Conservation (phyloP, 306 rosid genomes). For the Carpinus fangiana region DNA sequence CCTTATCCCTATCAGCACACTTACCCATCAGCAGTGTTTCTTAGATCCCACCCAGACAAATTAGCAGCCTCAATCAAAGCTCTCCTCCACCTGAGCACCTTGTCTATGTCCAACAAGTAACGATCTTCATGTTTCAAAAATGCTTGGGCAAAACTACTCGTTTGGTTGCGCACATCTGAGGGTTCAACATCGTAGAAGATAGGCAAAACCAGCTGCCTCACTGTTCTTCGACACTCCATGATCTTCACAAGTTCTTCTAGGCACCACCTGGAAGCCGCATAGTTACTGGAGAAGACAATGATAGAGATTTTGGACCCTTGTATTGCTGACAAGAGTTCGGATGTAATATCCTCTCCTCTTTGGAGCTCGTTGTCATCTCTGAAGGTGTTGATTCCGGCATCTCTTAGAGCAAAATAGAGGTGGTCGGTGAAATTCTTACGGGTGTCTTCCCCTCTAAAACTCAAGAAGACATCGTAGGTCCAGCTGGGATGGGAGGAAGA, state of each 20-base stretch:
- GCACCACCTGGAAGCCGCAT: constrained; percentile 16
- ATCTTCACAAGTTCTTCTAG: constrained; percentile 24
- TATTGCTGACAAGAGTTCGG: constrained; percentile 5
- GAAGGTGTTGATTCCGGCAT: no score
- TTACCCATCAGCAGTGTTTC: not conserved
- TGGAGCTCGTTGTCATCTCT: not conserved
- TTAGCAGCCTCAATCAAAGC: no score
- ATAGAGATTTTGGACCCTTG: not conserved
- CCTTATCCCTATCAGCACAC: no score
- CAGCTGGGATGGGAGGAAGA: not conserved
- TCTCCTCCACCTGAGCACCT: no score
- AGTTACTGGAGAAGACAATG: constrained; percentile 1
- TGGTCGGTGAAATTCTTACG: no score
- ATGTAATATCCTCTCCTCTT: constrained; percentile 5
- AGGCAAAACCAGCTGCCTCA: constrained; percentile 9
- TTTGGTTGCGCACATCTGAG: constrained; percentile 11
- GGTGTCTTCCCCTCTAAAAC: no score
- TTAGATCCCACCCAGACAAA: no score
- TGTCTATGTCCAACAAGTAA: no score
- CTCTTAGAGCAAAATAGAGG: no score
- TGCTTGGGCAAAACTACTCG: not conserved
- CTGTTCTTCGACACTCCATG: not conserved
- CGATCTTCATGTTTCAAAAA: no score
- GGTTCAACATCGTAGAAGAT: constrained; percentile 18
- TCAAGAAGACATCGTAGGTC: not conserved